Evolutionary conservation across 2,329 filamentous ascomycete species (phyloP), one percentile per base, ranked within the genome.

Genomic region (Aspergillus sp.): DNA sequence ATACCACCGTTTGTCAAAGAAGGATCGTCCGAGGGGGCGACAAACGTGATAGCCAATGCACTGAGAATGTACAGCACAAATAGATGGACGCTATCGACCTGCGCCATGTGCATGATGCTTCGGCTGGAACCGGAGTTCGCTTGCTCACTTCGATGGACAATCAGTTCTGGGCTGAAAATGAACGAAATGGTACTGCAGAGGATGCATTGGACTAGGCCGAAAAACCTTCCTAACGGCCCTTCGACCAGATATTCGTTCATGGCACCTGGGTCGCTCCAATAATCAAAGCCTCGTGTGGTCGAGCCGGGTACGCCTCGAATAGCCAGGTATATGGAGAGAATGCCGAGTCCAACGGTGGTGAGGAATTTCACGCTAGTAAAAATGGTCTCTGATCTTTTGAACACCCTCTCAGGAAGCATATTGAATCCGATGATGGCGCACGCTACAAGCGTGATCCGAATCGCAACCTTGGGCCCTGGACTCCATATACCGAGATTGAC

Each of bases 401-500:
- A 81, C 56, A 70, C 70, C 29, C 66, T 69, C 17, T 81, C 78
- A 1, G 77, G 76, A 2, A 80, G 62, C 47, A 73, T 66, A 54
- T 81, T 80, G 50, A 77, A 65, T 3, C 65, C 70, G n/a, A 79
- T 63, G 47, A 88, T 80, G 25, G 87, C 73, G n/a, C 80, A 64
- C 46, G 86, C 78, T 47, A 84, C 69, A 52, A 84, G 78, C 6
- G 77, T 78, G 46, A 79, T 71, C 62, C 75, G 77, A 20, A 73
- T 64, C 5, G 70, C 71, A 21, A 76, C 65, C 9, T 67, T 67
- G 21, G 70, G 48, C 4, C 63, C 64, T 11, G 73, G 70, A 16
- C 67, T 62, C 84, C 85, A 88, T 61, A 82, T 82, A 53, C 82
- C 72, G 58, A 88, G 81, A 31, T 87, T 76, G 23, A 87, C 80